phyloP scores from a whole-genome alignment of 352 stramenopile genomes.

The Globisporangium nagaii region DNA sequence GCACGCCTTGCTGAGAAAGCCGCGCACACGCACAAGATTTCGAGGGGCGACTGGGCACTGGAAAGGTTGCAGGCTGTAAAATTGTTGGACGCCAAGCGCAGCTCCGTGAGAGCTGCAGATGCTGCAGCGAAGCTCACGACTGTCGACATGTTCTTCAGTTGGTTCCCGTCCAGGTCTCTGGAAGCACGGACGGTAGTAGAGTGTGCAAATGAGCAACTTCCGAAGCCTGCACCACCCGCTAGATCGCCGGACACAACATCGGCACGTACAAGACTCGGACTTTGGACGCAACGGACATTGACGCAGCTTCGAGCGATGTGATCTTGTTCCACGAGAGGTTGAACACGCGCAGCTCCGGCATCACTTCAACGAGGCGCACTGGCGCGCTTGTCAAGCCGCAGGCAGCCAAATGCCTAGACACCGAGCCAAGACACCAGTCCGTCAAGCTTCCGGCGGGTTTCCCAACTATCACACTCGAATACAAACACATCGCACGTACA shows the following conservation, averaged over 20 bases:
- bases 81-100: conserved; percentile 15
- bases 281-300: neutral
- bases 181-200: neutral
- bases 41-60: conserved; percentile 1
- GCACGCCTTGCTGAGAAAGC: neutral
- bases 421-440: neutral
- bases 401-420: conserved; percentile 10
- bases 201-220: too few species aligned
- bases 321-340: conserved; percentile 20
- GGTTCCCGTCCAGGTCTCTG: conserved; percentile 20
- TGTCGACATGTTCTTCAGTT: conserved; percentile 6
- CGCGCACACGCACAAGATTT: conserved; percentile 7
- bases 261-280: conserved; percentile 11
- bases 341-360: conserved; percentile 13
- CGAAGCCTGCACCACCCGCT: too few species aligned
- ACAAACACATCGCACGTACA: too few species aligned
- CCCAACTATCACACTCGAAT: too few species aligned
- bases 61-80: conserved; percentile 11
- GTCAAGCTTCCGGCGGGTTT: neutral
- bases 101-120: conserved; percentile 7
- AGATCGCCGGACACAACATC: too few species aligned
- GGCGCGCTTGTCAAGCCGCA: conserved; percentile 10
- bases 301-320: neutral
- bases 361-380: neutral
- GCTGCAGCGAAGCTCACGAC: conserved; percentile 1